Evolutionary conservation across 805 yeast species (phyloP), one percentile per base, ranked within the genome.

Genomic region (Metschnikowia borealis): DNA sequence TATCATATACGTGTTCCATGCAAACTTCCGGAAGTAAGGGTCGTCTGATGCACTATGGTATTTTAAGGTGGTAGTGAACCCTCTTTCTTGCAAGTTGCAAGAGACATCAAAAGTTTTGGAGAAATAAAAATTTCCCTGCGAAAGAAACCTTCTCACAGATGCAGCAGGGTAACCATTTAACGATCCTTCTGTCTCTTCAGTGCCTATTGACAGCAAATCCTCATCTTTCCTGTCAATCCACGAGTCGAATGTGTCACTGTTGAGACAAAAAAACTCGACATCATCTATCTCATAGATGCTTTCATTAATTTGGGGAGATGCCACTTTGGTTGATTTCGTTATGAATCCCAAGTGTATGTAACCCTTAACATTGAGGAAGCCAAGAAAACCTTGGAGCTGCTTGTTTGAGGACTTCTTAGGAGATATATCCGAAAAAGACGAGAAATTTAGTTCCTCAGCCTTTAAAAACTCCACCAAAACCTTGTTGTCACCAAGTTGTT

Each of bases 181-280:
- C 23, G 55, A 38, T 41, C 53, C 50, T 26, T 54, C 61, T 11
- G 50, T 18, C 20, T 50, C 50, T 13, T 61, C 64, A 13, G 61
- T 46, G 15, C 23, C 60, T 29, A 7, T 54, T 49, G 50, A 31
- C 17, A 32, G 38, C 17, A 50, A 36, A 29, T 49, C 54, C 10
- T 53, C 53, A 20, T 50, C 56, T 34, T 52, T 54, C 8, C 49
- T 39, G 43, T 62, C 54, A 33, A 62, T 55, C 54, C 62, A 55
- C 38, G 66, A 57, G 61, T 85, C 92, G 60, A 66, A 82, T 34
- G 70, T 74, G 43, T 79, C 82, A 43, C 77, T 78, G 52, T 79
- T 81, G 39, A 87, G 69, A 58, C 91, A 84, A 51, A 79, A 78
- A 62, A 85, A 85, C 49, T 81, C 83, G 1, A 84, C 86, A 21